Evolutionary conservation across 768 basidiomycete species (phyloP), one percentile per base, ranked within the genome.

Genomic region (Fibroporia radiculosa): DNA sequence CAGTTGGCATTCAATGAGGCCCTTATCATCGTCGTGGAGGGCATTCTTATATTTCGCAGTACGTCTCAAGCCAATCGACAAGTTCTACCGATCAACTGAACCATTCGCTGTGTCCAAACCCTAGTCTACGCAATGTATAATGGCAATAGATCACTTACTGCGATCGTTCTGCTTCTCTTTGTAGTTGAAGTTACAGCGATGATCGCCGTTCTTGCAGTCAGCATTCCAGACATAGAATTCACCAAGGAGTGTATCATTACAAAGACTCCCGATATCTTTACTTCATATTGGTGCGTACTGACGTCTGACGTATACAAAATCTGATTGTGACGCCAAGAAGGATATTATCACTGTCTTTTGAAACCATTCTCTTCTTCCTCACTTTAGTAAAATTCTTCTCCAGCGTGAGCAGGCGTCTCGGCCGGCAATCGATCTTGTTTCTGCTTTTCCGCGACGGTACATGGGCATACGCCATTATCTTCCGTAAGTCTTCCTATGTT

Each of bases 391-490:
- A 46, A 19, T 51, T 47, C 33, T 20, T 33, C 16, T 10, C 24
- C 18, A 20, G 18, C 31, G 20, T 41, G 4, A 12, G 12, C 11
- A 4, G 14, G 16, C 4, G 16, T 16, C 22, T 22, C 18, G 28
- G 42, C 10, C 31, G 19, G 11, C 13, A 22, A n/a, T 16, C n/a
- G 19, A 31, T 27, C 16, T 22, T 44, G n/a, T 28, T 24, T 39
- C 23, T 40, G 1, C 41, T 50, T 0, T 23, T 45, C 16, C 39
- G 48, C 12, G 48, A 50, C 24, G 48, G 48, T n/a, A 50, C 48
- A 5, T 50, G 48, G 48, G 48, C 45, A 1, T 50, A 45, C 26
- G 48, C 48, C 4, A 46, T 50, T 19, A 50, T 50, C n/a, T 50
- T 48, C 38, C 33, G 45, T 46, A 18, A n/a, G 44, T 33, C 3